Evolutionary conservation across 2,329 filamentous ascomycete species (phyloP).

Genomic region (Ophiostoma quercus): DNA sequence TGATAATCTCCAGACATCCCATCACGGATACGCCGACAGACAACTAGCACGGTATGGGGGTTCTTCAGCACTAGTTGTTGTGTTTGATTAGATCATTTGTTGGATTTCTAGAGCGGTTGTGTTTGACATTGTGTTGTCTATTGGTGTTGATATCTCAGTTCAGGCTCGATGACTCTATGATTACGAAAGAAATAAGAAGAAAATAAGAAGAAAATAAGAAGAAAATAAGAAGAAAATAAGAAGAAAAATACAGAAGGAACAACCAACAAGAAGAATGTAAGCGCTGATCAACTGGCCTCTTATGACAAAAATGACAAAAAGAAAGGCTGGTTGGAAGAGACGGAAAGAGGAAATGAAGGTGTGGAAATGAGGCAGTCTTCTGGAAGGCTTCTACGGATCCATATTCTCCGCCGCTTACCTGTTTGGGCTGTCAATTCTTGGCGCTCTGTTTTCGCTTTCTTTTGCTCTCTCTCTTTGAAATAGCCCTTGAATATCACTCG

Average conservation of each 20-base stretch:
- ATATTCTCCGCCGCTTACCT: constrained; percentile 5
- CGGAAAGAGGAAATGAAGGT: not conserved
- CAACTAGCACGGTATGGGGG: not conserved
- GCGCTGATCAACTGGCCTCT: no score
- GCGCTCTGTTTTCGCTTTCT: not conserved
- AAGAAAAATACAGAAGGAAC: not conserved
- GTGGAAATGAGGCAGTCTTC: constrained; percentile 14
- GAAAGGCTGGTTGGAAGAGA: not conserved
- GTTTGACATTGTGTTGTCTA: no score
- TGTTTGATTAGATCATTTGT: no score
- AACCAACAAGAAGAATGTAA: not conserved
- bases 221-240: not conserved
- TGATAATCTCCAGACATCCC: not conserved
- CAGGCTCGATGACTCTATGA: no score
- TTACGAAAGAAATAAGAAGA: no score
- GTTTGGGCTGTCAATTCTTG: not conserved
- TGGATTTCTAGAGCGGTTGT: no score
- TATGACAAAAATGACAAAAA: no score
- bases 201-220: no score
- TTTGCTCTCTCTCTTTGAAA: not conserved
- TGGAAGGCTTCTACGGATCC: constrained; percentile 8
- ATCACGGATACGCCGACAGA: constrained; percentile 1
- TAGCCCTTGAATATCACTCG: not conserved
- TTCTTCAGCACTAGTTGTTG: no score
- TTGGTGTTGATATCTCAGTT: no score